Percentiles rank a stretch among this genome's conserved stretches.
Conservation (phyloP, 2,329 filamentous ascomycete species). For the Pseudocercospora pini-densiflorae region DNA sequence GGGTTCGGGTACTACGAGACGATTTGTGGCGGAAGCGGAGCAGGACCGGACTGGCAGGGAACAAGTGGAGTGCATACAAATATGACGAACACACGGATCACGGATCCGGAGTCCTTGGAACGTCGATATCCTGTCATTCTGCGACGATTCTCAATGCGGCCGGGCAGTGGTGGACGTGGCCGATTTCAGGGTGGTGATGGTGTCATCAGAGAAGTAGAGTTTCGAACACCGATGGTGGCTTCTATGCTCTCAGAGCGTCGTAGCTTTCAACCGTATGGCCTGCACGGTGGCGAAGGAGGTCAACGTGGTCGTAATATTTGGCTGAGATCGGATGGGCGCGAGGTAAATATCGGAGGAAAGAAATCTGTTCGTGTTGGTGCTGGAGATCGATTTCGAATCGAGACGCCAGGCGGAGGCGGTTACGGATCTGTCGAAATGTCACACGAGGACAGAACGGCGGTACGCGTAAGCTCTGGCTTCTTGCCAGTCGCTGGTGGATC, state of each 20-base stretch:
- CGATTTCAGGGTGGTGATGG: constrained; percentile 40
- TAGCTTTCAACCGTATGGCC: constrained; percentile 40
- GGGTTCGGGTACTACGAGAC: constrained; percentile 44
- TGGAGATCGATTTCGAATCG: constrained; percentile 76
- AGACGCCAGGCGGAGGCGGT: constrained; percentile 77
- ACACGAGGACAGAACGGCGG: no score
- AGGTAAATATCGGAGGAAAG: constrained; percentile 32
- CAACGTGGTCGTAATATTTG: constrained; percentile 36
- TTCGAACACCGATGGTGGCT: constrained; percentile 32
- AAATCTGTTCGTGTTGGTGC: constrained; percentile 73
- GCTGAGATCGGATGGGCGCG: constrained; percentile 31
- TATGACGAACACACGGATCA: constrained; percentile 46
- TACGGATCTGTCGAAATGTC: constrained; percentile 40
- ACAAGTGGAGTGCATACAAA: constrained; percentile 41
- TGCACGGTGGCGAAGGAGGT: constrained; percentile 40
- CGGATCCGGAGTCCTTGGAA: constrained; percentile 43
- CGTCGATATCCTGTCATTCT: constrained; percentile 42
- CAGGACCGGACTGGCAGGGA: constrained; percentile 40
- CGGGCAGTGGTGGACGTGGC: constrained; percentile 38
- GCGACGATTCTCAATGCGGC: constrained; percentile 38
- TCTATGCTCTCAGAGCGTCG: constrained; percentile 41
- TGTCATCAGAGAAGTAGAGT: constrained; percentile 39
- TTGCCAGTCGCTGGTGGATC: no score
- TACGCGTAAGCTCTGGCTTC: no score
- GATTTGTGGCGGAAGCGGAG: constrained; percentile 43